Conservation (phyloP, 345 rosid species). For the Ceriops decandra region DNA sequence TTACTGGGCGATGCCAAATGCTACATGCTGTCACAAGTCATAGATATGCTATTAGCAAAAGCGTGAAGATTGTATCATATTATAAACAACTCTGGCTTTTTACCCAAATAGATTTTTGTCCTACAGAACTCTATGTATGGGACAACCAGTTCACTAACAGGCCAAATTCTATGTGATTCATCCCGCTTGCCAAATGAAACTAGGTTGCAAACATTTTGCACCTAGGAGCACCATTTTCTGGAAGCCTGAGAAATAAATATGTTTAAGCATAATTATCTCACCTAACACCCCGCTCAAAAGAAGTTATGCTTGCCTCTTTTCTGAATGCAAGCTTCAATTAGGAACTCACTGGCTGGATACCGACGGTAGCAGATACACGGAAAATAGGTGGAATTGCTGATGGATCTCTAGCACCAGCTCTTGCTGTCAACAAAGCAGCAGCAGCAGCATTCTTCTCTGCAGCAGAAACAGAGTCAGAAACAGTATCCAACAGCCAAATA, state of each 20-base stretch:
- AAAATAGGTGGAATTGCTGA: conserved; percentile 97
- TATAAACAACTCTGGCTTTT: background rate
- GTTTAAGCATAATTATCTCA: background rate
- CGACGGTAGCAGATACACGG: conserved; percentile 93
- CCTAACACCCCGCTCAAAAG: background rate
- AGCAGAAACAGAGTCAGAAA: conserved; percentile 74
- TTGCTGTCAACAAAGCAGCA: conserved; percentile 86
- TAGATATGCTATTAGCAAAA: background rate
- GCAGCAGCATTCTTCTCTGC: conserved; percentile 98
- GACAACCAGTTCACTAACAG: background rate
- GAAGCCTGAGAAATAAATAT: background rate
- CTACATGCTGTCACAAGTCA: background rate
- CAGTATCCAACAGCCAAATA: conserved; percentile 13
- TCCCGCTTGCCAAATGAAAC: background rate
- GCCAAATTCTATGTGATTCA: too few relatives aligned
- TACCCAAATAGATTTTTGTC: background rate
- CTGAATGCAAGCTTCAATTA: background rate
- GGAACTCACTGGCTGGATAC: conserved; percentile 73
- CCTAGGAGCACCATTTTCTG: background rate
- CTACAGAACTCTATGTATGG: background rate
- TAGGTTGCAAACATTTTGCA: background rate
- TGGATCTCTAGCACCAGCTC: conserved; percentile 99
- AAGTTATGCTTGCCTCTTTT: conserved; percentile 2
- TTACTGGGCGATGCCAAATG: background rate
- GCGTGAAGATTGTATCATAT: background rate